Evolutionary conservation across 1,284 basidiomycete genomes (phyloP), one percentile per base, ranked within the genome.

Genomic region (Kwoniella shivajii): DNA sequence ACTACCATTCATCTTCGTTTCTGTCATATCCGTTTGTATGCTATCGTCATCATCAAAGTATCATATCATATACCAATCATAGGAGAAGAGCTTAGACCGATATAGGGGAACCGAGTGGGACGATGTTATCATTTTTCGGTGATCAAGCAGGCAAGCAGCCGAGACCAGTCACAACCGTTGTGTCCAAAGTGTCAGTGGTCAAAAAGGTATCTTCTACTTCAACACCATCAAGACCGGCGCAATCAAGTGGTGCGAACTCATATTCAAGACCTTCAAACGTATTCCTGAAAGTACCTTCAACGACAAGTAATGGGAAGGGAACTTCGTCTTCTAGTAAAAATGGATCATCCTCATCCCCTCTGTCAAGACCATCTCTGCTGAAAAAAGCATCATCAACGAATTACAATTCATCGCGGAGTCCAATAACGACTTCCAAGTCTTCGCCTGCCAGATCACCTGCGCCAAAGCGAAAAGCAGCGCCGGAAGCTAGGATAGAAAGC

Each of bases 111-210:
- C 13, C n/a, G n/a, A 18, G n/a, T 16, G 18, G 30, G 48, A 42
- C 39, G n/a, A 69, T 69, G 66, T 57, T 67, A 46, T 71, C 68
- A 16, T 69, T 71, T 45, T 71, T 71, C 54, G 65, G 65, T 41
- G 55, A 60, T 43, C 48, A 56, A 29, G 41, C 50, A 43, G 45
- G 47, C 7, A 61, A 57, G 54, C 54, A 56, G n/a, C 48, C 50
- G 26, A 52, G 57, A 47, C 59, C 58, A 37, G 59, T 11, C 45
- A 63, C 50, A 41, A 55, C 61, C 1, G 24, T 58, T 11, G 59
- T 65, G 24, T 55, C 63, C 30, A 66, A 62, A 43, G 66, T 66
- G 18, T 59, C 62, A 9, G 60, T 65, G 22, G 38, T 50, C 11
- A 39, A 39, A 20, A 41, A 34, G 16, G 24, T 42, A 18, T 30